Base-by-base conservation (phyloP, 1,284 basidiomycete species). In the Erythrobasidium hasegawianum region DNA sequence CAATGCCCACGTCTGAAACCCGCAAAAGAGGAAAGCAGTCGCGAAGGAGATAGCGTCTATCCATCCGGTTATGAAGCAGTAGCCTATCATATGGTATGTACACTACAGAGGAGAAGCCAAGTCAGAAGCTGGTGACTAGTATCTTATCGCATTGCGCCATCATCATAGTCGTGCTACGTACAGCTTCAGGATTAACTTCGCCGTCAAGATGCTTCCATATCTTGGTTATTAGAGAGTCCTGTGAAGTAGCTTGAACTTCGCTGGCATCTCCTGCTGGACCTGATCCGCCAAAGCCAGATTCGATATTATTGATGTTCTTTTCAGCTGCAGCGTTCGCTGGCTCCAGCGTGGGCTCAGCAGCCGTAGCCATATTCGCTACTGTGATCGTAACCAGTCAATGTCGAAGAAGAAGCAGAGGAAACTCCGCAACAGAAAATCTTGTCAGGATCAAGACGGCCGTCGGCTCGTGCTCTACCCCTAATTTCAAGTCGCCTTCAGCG, bases 21-120 rank as follows among this genome's bases (percentile, higher is more conserved):
- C 88, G 75, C 87, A 88, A 89, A 89, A 92, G 22, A 92, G 84
- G 75, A 85, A 91, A 68, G 59, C 54, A 8, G 58, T 59, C 9
- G 66, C 54, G 26, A 68, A 68, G 52, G 54, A 41, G 38, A 68
- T 39, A 16, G 61, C 45, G 55, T 62, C 59, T 29, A 62, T 39
- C 59, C 58, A 68, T 38, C 66, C 66, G 18, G 66, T 61, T 2
- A 62, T 43, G 24, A 61, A 41, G 49, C 66, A 68, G 55, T 65
- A 68, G 47, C 59, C 33, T 18, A 27, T 29, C 29, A 67, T 55
- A 14, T 65, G 62, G 11, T 57, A 22, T 33, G 62, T 50, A 45
- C 62, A 65, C 62, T 65, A 33, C 26, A 43, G 18, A 1, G 13
- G 39, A 2, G n/a, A 10, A 20, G 4, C 14, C 45, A 29, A 22